A percentile compares a stretch with the other conserved stretches of the same genome.
These are phyloP conservation scores for Phytopythium cucurbitacearum DNA, from an alignment of 352 stramenopile genomes.

Conservation along the genomic window DNA sequence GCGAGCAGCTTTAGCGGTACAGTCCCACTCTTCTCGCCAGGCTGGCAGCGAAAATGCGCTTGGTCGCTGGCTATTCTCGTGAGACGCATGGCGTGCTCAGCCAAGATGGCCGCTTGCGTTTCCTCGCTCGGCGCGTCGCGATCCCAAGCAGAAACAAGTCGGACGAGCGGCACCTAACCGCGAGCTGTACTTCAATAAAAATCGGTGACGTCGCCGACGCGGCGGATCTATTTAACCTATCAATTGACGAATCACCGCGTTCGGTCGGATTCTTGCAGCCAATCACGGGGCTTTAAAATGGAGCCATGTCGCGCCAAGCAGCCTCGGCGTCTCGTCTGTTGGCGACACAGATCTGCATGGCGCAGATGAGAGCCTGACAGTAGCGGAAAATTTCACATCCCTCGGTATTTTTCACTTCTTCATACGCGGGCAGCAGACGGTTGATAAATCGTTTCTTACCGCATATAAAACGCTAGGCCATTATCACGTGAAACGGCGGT, in stretches of 20 bases:
- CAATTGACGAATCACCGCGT: conserved; percentile 1
- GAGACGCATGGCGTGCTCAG: conserved; percentile 8
- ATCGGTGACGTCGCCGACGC: conserved; percentile 13
- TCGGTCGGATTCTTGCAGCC: neutral
- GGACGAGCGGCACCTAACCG: conserved; percentile 7
- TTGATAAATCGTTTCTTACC: no score
- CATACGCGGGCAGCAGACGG: no score
- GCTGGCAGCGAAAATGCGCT: no score
- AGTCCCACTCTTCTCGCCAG: neutral
- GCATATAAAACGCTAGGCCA: no score
- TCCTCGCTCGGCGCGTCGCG: conserved; percentile 1
- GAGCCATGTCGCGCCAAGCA: conserved; percentile 5
- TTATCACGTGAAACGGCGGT: conserved; percentile 1
- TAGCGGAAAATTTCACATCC: no score
- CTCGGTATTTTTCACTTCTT: no score
- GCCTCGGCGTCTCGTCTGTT: neutral
- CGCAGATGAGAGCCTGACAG: no score
- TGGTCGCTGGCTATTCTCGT: conserved; percentile 4
- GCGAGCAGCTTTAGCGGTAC: neutral
- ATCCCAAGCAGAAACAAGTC: conserved; percentile 17
- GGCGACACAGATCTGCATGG: no score
- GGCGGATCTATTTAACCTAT: neutral
- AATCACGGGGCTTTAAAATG: neutral
- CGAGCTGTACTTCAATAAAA: conserved; percentile 9
- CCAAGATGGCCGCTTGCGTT: conserved; percentile 6